Evolutionary conservation across 768 basidiomycete genomes (phyloP).

Genomic region (Mycena amicta): DNA sequence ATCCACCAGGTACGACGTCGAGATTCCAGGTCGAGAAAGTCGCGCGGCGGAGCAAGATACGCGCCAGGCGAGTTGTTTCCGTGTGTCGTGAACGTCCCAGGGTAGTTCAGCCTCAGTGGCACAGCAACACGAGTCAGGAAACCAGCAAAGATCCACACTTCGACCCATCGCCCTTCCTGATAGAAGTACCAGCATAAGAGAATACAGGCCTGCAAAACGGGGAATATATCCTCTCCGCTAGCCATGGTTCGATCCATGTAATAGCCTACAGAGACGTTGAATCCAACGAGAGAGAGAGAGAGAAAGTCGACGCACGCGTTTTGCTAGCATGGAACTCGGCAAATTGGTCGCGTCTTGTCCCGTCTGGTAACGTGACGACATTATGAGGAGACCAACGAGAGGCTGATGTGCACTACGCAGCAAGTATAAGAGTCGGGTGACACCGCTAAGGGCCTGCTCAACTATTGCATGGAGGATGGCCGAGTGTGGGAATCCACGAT

Average conservation of each 20-base stretch:
- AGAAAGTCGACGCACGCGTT: conserved; percentile 50
- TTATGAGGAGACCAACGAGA: conserved; percentile 82
- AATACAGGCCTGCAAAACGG: conserved; percentile 85
- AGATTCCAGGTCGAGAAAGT: conserved; percentile 73
- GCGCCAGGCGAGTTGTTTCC: conserved; percentile 71
- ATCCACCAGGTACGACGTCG: conserved; percentile 90
- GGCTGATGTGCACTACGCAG: conserved; percentile 70
- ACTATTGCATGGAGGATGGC: conserved; percentile 92
- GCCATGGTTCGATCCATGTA: conserved; percentile 90
- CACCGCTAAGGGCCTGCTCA: conserved; percentile 29
- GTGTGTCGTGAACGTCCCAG: conserved; percentile 77
- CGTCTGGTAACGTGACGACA: conserved; percentile 68
- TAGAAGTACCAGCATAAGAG: conserved; percentile 91
- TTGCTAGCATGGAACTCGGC: conserved; percentile 87
- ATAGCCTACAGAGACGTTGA: conserved; percentile 30
- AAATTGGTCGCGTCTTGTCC: conserved; percentile 79
- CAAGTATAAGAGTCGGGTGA: background rate
- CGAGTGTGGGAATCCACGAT: conserved; percentile 85
- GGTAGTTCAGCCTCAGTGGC: conserved; percentile 82
- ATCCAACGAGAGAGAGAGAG: too few species aligned
- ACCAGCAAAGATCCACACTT: conserved; percentile 88
- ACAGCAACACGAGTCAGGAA: conserved; percentile 84
- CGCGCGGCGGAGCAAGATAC: conserved; percentile 79
- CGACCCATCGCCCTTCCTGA: conserved; percentile 87
- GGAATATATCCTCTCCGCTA: conserved; percentile 85